phyloP scores from a whole-genome alignment of 176 grass and related monocot species.

The bread wheat (Triticum aestivum) region IWGSC_CS_RefSeq_v2.1 NC_057800.1:699582125-699582624 shows the following conservation, averaged over 20 bases:
- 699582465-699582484: neutral
- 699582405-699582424: constrained; percentile 63
- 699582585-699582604: neutral
- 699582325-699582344: neutral
- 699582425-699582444: constrained; percentile 74
- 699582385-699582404: neutral
- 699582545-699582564: neutral
- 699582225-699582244: neutral
- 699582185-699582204: neutral
- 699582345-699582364: neutral
- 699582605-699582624: neutral
- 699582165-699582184: neutral
- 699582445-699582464: constrained; percentile 54
- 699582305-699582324: neutral
- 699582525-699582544: neutral
- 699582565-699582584: neutral
- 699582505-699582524: neutral
- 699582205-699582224: neutral
- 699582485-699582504: constrained; percentile 11
- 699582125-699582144: neutral
- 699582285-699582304: neutral
- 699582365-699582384: neutral
- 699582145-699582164: neutral
- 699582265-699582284: neutral
- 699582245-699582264: neutral